Percentiles rank a stretch among this genome's conserved stretches.
Conservation (phyloP, 2,329 filamentous ascomycete genomes). For the Lachnellula hyalina region DNA sequence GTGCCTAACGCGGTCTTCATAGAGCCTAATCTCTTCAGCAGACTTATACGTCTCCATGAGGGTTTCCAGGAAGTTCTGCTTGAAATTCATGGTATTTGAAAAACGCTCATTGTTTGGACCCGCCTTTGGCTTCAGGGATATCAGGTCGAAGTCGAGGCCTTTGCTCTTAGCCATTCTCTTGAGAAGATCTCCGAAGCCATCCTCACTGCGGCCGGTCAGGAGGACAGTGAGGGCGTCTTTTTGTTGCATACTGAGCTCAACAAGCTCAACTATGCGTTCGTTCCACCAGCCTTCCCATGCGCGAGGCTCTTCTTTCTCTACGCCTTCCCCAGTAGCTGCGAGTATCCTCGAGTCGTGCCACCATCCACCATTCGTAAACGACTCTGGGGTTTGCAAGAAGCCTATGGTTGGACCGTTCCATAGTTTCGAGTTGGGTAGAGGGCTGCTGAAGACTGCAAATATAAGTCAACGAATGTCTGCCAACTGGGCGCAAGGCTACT, state of each 20-base stretch:
- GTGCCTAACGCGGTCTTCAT: conserved; percentile 62
- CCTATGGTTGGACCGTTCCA: conserved; percentile 80
- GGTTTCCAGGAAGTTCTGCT: conserved; percentile 75
- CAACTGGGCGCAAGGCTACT: conserved; percentile 28
- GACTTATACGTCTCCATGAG: conserved; percentile 80
- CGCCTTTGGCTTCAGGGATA: conserved; percentile 79
- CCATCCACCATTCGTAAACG: conserved; percentile 83
- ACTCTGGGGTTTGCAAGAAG: conserved; percentile 67
- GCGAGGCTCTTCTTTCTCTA: conserved; percentile 73
- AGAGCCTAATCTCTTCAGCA: conserved; percentile 76
- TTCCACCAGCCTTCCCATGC: conserved; percentile 98
- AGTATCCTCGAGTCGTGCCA: conserved; percentile 93
- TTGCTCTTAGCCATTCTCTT: conserved; percentile 75
- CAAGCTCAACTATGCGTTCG: conserved; percentile 77
- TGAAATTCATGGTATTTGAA: conserved; percentile 81
- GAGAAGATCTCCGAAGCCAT: conserved; percentile 70
- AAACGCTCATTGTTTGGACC: conserved; percentile 78
- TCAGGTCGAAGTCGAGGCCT: conserved; percentile 79
- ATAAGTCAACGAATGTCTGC: conserved; percentile 10
- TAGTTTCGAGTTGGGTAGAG: conserved; percentile 79
- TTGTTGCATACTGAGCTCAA: conserved; percentile 74
- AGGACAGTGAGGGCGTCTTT: conserved; percentile 81
- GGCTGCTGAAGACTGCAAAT: conserved; percentile 75
- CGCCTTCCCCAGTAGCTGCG: conserved; percentile 75
- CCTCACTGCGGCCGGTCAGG: conserved; percentile 79